Conservation (phyloP, 73 alveolate species). For the Paramecium sexaurelia region DNA sequence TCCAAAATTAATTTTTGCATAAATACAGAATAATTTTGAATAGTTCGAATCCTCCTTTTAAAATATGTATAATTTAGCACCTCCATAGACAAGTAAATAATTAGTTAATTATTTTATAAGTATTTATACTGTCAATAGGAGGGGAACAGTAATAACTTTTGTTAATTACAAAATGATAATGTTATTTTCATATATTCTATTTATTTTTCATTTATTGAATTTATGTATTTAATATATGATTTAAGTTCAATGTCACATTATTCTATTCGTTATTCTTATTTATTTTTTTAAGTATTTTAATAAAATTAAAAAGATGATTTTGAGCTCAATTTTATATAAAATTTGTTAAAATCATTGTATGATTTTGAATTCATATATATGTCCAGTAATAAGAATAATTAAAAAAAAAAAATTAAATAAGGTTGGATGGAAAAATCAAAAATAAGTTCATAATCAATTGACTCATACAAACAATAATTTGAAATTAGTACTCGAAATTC, state of each 20-base stretch:
- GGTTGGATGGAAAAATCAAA: background rate
- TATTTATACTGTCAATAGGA: background rate
- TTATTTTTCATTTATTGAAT: too few species aligned
- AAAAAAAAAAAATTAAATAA: background rate
- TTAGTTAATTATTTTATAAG: background rate
- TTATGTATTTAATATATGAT: too few species aligned
- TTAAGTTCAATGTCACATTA: too few species aligned
- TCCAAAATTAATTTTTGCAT: slow-evolving; percentile 18
- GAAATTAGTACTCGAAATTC: background rate
- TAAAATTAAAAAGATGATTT: too few species aligned
- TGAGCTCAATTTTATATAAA: too few species aligned
- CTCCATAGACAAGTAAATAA: background rate
- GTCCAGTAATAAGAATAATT: background rate
- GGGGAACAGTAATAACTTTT: background rate
- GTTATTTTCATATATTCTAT: background rate
- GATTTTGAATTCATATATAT: background rate
- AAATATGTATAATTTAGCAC: background rate
- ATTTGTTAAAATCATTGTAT: too few species aligned
- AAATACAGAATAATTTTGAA: background rate
- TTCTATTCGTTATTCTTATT: too few species aligned
- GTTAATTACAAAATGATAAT: slow-evolving; percentile 24
- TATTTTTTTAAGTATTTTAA: too few species aligned
- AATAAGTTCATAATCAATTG: background rate
- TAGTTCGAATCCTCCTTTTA: background rate
- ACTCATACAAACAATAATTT: background rate